Evolutionary conservation across 1,284 basidiomycete genomes (phyloP).

Genomic region (Puccinia polysora): DNA sequence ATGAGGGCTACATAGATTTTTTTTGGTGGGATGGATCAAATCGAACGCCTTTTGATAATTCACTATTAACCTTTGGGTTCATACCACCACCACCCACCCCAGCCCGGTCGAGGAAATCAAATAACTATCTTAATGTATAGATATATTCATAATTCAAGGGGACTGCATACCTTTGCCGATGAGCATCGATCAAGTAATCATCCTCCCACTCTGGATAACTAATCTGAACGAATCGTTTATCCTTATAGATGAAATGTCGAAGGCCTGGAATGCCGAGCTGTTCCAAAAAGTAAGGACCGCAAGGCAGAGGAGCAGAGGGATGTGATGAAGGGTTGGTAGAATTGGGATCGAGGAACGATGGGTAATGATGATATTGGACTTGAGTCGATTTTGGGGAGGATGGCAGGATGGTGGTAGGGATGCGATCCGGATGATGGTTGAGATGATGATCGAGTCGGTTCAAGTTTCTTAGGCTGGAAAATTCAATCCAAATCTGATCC

Average conservation of each 20-base stretch:
- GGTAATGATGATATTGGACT: constrained; percentile 44
- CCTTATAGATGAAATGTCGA: constrained; percentile 91
- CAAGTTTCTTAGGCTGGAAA: constrained; percentile 18
- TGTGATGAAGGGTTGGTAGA: no score
- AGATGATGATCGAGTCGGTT: not conserved
- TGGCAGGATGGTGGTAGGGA: not conserved
- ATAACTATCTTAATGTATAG: constrained; percentile 47
- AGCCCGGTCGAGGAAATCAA: constrained; percentile 6
- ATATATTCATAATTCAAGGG: constrained; percentile 34
- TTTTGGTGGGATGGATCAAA: constrained; percentile 21
- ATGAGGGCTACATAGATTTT: no score
- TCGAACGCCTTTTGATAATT: constrained; percentile 26
- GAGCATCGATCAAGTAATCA: constrained; percentile 65
- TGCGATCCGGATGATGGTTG: constrained; percentile 18
- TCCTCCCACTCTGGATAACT: constrained; percentile 76
- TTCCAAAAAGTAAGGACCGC: not conserved
- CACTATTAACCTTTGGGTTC: constrained; percentile 8
- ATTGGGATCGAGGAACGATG: no score
- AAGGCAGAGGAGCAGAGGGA: no score
- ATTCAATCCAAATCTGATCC: constrained; percentile 26
- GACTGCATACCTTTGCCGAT: constrained; percentile 59
- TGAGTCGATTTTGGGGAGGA: not conserved
- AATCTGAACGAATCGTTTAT: constrained; percentile 76
- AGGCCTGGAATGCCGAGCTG: constrained; percentile 76
- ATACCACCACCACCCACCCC: constrained; percentile 16